Base-by-base conservation (phyloP, 2,329 filamentous ascomycete genomes). In the Lasiodiplodia citricola region DNA sequence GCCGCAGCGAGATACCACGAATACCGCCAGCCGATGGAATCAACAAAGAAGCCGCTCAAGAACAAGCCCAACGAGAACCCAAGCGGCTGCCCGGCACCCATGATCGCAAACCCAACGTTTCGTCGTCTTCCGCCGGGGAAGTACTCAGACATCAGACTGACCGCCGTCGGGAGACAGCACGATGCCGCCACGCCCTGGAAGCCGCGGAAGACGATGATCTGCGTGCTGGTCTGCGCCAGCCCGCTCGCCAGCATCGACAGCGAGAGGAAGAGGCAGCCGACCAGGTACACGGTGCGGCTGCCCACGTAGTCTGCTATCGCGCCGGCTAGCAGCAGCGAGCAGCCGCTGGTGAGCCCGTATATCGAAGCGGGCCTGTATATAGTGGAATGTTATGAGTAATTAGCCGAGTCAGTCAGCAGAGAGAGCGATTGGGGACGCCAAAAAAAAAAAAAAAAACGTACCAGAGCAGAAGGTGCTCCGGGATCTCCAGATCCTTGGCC, bases 281-380 rank as follows among this genome's bases (percentile, higher is more conserved):
- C 75, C 3, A 86, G 76, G 66, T 85, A 83, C 72, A 86, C 81
- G 47, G 79, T 71, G 62, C 82, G 75, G 54, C 80, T 81, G 0
- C 86, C 86, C 3, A 87, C 78, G 0, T 85, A 81, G 75, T 87
- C 85, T 7, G 84, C 81, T 7, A 87, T 74, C 3, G 85, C 83
- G 3, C 86, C 86, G 3, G 81, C 80, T 2, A 87, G 73, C 0
- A 87, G 78, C 0, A 87, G 80, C 6, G 82, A 82, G 55, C 83
- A 84, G 57, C 83, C 84, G 64, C 81, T 82, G 0, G 83, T 83
- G 18, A 87, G 71, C 3, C 77, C 71, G 66, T 79, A 79, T 14
- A 80, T 74, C 1, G 78, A 80, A n/a, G 77, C 73, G 4, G 78
- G 78, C 78, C 78, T 79, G 54, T 14, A 28, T 28, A 6, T n/a